Conservation (phyloP, 345 rosid species). For the Populus euphratica region DNA sequence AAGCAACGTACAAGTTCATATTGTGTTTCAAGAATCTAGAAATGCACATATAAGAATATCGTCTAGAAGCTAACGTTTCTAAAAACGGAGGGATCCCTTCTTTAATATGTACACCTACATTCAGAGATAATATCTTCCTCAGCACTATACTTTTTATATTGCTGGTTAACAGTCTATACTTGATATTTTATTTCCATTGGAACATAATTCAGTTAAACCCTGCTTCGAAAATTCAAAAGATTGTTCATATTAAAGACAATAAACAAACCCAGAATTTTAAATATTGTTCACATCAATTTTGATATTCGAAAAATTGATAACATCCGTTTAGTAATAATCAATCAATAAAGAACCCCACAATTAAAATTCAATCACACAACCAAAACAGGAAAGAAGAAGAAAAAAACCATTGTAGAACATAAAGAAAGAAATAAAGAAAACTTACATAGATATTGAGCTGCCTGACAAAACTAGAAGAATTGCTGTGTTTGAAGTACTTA, state of each 20-base stretch:
- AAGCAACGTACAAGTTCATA: no score
- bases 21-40: background rate
- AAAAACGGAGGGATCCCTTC: background rate
- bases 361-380: background rate
- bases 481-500: conserved; percentile 74
- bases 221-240: background rate
- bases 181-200: background rate
- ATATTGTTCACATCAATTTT: background rate
- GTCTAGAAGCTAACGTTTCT: background rate
- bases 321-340: background rate
- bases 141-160: background rate
- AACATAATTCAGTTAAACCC: background rate
- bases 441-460: conserved; percentile 89
- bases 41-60: background rate
- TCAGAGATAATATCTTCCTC: background rate
- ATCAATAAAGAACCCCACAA: conserved; percentile 1
- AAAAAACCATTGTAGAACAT: background rate
- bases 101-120: background rate
- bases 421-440: conserved; percentile 7
- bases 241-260: background rate
- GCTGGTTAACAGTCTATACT: background rate
- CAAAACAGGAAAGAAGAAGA: background rate
- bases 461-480: conserved; percentile 74
- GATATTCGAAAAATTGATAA: background rate
- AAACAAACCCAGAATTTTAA: background rate